phyloP scores from a whole-genome alignment of 805 yeast species.

The Lipomyces yamadae region DNA sequence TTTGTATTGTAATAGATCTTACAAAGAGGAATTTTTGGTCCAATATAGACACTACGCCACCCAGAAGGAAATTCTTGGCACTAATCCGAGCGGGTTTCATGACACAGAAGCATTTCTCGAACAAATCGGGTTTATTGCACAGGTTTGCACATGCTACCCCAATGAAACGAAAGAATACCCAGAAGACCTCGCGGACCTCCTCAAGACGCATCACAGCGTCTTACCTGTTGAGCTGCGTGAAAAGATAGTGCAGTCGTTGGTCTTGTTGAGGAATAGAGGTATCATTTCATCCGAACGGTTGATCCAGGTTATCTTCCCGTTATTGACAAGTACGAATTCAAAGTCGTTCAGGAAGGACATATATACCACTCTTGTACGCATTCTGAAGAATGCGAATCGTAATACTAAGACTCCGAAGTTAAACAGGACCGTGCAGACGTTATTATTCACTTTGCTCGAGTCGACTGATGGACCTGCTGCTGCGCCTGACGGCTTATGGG shows the following conservation, averaged over 20 bases:
- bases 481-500: slow-evolving; percentile 90
- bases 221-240: slow-evolving; percentile 86
- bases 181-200: slow-evolving; percentile 69
- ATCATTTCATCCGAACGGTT: slow-evolving; percentile 77
- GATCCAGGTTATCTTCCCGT: slow-evolving; percentile 86
- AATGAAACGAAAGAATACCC: slow-evolving; percentile 87
- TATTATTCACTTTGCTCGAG: slow-evolving; percentile 83
- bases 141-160: slow-evolving; percentile 89
- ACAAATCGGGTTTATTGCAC: slow-evolving; percentile 86
- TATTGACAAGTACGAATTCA: slow-evolving; percentile 69
- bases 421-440: slow-evolving; percentile 88
- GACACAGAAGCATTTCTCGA: slow-evolving; percentile 75
- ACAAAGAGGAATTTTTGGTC: slow-evolving; percentile 89
- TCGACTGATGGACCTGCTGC: slow-evolving; percentile 33
- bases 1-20: slow-evolving; percentile 53
- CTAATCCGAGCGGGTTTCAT: slow-evolving; percentile 65
- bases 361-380: slow-evolving; percentile 74
- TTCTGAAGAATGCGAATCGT: slow-evolving; percentile 80
- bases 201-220: slow-evolving; percentile 76
- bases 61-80: slow-evolving; percentile 79
- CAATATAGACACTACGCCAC: slow-evolving; percentile 94
- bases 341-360: slow-evolving; percentile 82
- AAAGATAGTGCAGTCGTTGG: slow-evolving; percentile 85
- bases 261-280: slow-evolving; percentile 86
- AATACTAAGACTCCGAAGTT: slow-evolving; percentile 90